Evolutionary conservation across 192 early-diverging fungal species (phyloP), one percentile per base, ranked within the genome.

Genomic region (Backusella liffmaniae): DNA sequence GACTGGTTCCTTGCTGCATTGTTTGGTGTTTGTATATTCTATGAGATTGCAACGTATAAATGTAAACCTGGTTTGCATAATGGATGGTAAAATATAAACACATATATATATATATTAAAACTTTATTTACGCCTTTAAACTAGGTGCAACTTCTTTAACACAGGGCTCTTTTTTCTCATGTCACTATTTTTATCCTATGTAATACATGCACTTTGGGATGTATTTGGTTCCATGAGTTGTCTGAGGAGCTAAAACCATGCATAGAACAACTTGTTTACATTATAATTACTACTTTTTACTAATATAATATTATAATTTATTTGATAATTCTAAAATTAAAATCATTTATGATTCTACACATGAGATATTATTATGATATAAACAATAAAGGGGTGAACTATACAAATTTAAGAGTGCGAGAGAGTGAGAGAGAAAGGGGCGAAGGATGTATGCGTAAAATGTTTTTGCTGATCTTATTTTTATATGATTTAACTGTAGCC

Each of bases 31-130:
- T 69, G 67, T 39, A 37, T 69, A 23, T 69, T 69, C 36, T 69
- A 69, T 69, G 35, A 69, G 21, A 69, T 69, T 23, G 67, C 67
- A 23, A 69, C 67, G 10, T 69, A 69, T 37, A 69, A 69, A 23
- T 69, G 67, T 41, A 69, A 69, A 23, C 67, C 67, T 69, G 67
- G 67, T 39, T 37, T 69, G 21, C 67, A 69, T 13, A 69, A 69
- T 69, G 67, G 67, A 69, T 69, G 67, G 67, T 69, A 69, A 69
- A 23, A 8, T 37, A 67, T 1, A 21, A 36, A 32, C 3, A 32
- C 3, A 32, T 30, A 32, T 32, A 32, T 32, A 32, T 32, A 32
- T 32, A 3, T 32, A 32, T 32, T 32, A 32, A 0, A 26, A 26
- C 32, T 32, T 32, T 32, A 32, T 32, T 32, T 32, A 32, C 32